Percentiles rank a stretch among this genome's conserved stretches.
Evolutionary conservation across 1,284 basidiomycete genomes (phyloP).

Genomic region (Ganoderma lucidum): DNA sequence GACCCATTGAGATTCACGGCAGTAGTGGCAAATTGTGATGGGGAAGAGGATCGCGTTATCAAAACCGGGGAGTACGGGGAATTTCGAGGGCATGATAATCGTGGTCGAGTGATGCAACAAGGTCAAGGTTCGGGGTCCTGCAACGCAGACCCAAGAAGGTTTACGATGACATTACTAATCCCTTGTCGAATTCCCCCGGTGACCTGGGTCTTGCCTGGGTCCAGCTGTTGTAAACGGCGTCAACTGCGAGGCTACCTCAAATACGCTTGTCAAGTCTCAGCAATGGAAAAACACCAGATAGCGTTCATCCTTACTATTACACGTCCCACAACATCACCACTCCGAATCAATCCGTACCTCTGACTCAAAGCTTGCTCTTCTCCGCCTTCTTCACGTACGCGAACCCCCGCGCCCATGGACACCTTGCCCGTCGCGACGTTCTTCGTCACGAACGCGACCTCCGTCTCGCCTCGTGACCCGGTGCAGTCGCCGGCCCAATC

Average conservation of each 20-base stretch:
- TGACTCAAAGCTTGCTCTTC: conserved; percentile 50
- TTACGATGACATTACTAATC: too few relatives aligned
- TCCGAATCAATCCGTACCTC: neutral
- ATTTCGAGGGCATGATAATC: neutral
- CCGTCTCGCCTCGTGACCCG: conserved; percentile 45
- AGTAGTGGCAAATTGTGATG: neutral
- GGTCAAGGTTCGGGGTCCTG: too few relatives aligned
- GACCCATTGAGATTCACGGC: neutral
- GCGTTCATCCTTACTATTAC: neutral
- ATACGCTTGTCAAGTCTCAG: neutral
- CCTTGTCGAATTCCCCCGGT: too few relatives aligned
- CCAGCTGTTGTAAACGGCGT: too few relatives aligned
- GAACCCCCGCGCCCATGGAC: conserved; percentile 62
- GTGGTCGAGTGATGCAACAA: too few relatives aligned
- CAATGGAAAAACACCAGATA: neutral
- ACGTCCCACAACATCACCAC: neutral
- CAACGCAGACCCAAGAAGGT: too few relatives aligned
- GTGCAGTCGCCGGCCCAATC: conserved; percentile 52
- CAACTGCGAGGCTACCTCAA: too few relatives aligned
- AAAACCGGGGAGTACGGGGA: neutral
- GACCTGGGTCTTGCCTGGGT: too few relatives aligned
- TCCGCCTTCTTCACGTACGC: conserved; percentile 66
- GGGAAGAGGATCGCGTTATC: neutral
- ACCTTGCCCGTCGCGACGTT: conserved; percentile 76
- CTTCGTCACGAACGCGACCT: conserved; percentile 78